phyloP scores from a whole-genome alignment of 106 monocot genomes.

The Dendrobium catenatum region DNA sequence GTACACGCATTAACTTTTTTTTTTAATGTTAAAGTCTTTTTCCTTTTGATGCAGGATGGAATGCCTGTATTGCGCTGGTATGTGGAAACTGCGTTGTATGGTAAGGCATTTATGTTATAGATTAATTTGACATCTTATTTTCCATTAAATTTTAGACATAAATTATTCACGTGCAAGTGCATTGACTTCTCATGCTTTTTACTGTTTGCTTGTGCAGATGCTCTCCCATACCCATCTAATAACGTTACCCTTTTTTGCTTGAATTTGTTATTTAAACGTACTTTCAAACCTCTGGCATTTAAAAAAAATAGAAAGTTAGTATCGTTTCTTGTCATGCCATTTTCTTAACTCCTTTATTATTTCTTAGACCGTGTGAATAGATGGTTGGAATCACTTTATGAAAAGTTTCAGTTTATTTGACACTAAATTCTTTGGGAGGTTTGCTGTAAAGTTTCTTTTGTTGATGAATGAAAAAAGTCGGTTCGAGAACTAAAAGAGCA shows the following conservation, averaged over 20 bases:
- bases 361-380: background rate
- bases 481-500: too few species aligned
- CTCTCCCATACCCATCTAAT: background rate
- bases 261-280: background rate
- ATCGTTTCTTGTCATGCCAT: background rate
- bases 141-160: constrained; percentile 1
- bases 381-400: background rate
- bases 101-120: constrained; percentile 30
- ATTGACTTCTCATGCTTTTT: background rate
- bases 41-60: constrained; percentile 69
- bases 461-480: too few species aligned
- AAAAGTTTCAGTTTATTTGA: background rate
- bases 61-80: constrained; percentile 95
- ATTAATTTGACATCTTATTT: background rate
- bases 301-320: background rate
- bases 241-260: background rate
- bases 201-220: background rate
- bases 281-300: background rate
- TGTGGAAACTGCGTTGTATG: constrained; percentile 97
- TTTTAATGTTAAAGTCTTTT: background rate
- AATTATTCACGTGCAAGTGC: background rate
- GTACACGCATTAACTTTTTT: background rate
- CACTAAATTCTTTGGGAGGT: background rate
- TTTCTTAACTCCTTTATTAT: background rate
- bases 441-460: background rate